Conservation (phyloP, 108 stramenopile species). For the Cylindrotheca fusiformis region DNA sequence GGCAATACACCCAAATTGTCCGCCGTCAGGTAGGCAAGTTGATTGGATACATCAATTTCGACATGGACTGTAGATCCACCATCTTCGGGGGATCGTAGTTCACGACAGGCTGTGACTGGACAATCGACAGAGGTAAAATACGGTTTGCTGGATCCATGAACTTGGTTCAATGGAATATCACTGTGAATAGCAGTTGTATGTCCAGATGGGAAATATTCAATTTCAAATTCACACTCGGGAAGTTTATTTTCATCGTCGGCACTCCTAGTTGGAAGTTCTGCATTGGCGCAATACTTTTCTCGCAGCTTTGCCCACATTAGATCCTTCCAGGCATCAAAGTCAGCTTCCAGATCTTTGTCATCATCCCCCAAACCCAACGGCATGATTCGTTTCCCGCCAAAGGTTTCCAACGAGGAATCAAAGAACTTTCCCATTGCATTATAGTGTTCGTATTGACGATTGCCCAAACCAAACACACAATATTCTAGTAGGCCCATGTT, state of each 20-base stretch:
- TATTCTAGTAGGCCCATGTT: slow-evolving; percentile 58
- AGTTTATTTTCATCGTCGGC: slow-evolving; percentile 11
- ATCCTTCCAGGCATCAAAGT: slow-evolving; percentile 97
- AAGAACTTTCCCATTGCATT: slow-evolving; percentile 93
- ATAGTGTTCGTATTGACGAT: slow-evolving; percentile 96
- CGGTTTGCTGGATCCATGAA: slow-evolving; percentile 72
- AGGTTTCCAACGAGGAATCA: slow-evolving; percentile 62
- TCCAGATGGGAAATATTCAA: slow-evolving; percentile 32
- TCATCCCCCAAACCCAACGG: slow-evolving; percentile 93
- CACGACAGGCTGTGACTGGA: slow-evolving; percentile 57
- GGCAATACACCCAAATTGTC: slow-evolving; percentile 96
- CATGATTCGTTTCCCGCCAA: slow-evolving; percentile 72
- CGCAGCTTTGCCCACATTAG: slow-evolving; percentile 71
- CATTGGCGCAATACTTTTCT: slow-evolving; percentile 39
- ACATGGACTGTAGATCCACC: slow-evolving; percentile 92
- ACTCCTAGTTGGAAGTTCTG: slow-evolving; percentile 6
- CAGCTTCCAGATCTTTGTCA: slow-evolving; percentile 92
- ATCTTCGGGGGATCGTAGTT: slow-evolving; percentile 72
- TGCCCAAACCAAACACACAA: slow-evolving; percentile 97
- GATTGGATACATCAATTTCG: slow-evolving; percentile 86
- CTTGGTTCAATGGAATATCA: slow-evolving; percentile 33
- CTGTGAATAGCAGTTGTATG: slow-evolving; percentile 4
- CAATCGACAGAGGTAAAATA: slow-evolving; percentile 80
- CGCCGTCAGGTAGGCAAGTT: slow-evolving; percentile 84
- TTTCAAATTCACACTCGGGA: slow-evolving; percentile 57